A percentile compares a stretch with the other conserved stretches of the same genome.
Evolutionary conservation across 1,284 basidiomycete genomes (phyloP).

Genomic region (Naganishia albida): DNA sequence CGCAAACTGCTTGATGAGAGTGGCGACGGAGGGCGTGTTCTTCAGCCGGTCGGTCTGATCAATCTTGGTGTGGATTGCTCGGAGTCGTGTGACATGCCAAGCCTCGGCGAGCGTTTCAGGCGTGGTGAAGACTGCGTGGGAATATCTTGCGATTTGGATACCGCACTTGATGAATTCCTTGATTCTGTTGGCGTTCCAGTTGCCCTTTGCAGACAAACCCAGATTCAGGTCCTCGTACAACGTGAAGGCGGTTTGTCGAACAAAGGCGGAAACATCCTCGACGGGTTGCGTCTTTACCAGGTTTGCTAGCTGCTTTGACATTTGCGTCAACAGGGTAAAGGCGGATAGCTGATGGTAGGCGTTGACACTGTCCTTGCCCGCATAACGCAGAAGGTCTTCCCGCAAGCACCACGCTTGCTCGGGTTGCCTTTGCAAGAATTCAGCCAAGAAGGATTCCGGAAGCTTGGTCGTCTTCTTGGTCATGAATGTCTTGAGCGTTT

Average conservation of each 20-base stretch:
- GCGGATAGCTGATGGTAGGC: slow-evolving; percentile 72
- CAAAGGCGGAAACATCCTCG: slow-evolving; percentile 59
- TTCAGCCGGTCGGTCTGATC: slow-evolving; percentile 57
- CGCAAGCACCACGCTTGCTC: slow-evolving; percentile 68
- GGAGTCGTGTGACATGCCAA: slow-evolving; percentile 59
- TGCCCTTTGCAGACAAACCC: slow-evolving; percentile 48
- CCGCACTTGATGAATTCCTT: slow-evolving; percentile 79
- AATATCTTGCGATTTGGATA: slow-evolving; percentile 67
- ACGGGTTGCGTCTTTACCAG: slow-evolving; percentile 55
- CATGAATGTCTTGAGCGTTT: slow-evolving; percentile 75
- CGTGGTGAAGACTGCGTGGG: slow-evolving; percentile 56
- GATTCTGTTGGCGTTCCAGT: slow-evolving; percentile 66
- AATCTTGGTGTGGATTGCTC: slow-evolving; percentile 52
- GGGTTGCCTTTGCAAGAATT: slow-evolving; percentile 73
- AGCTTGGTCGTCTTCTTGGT: slow-evolving; percentile 77
- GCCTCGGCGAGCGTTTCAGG: slow-evolving; percentile 43
- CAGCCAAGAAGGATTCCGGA: slow-evolving; percentile 73
- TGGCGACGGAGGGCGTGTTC: slow-evolving; percentile 57
- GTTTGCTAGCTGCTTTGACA: slow-evolving; percentile 65
- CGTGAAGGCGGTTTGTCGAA: slow-evolving; percentile 59
- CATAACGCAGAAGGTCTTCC: slow-evolving; percentile 60
- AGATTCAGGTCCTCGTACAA: slow-evolving; percentile 61
- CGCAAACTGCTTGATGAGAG: slow-evolving; percentile 58
- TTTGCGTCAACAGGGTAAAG: slow-evolving; percentile 68
- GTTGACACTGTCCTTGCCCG: slow-evolving; percentile 65